Base-by-base conservation (phyloP, 768 basidiomycete genomes). In the Tricholoma sp. region DNA sequence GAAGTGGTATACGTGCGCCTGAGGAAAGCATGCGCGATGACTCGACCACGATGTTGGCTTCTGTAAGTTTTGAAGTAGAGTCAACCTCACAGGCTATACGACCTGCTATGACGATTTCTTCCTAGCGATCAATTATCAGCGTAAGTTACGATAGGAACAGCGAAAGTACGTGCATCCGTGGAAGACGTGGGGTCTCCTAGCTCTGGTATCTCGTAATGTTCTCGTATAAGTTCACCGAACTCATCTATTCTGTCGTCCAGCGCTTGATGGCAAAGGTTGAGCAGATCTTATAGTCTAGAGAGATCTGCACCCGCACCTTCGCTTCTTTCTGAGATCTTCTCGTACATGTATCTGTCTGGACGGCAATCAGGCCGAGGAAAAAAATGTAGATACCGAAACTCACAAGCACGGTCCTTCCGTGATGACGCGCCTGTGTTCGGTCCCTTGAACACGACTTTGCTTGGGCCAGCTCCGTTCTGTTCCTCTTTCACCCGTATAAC, bases 301-400 rank as follows among this genome's bases (percentile, higher is more conserved):
- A 13, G 15, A 31, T 10, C 15, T 32, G 29, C 7, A 42, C 10
- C 62, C 69, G 50, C 61, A 92, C 94, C 85, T 78, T 88, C 88
- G 59, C 91, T 88, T 47, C 94, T 77, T 65, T 91, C 90, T 1
- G 84, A 83, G 24, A 89, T 78, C 72, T 91, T 94, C 70, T 98
- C 94, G 65, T 90, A 94, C 94, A 96, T 95, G 68, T 98, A 98
- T 29, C 90, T 82, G 78, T 87, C 89, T 91, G 61, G 24, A 36
- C 37, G 24, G 18, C 8, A 11, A 36, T 49, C 60, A 49, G 13
- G 33, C 47, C 28, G 45, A 4, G 12, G 24, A 24, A 11, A 2
- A 42, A 24, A 50, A 13, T 18, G 10, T 6, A 11, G 45, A 53
- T 20, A 34, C 18, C 58, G 37, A 13, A 9, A 71, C 85, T 76